phyloP scores from a whole-genome alignment of 257 asterid species.

The Lycium barbarum region DNA sequence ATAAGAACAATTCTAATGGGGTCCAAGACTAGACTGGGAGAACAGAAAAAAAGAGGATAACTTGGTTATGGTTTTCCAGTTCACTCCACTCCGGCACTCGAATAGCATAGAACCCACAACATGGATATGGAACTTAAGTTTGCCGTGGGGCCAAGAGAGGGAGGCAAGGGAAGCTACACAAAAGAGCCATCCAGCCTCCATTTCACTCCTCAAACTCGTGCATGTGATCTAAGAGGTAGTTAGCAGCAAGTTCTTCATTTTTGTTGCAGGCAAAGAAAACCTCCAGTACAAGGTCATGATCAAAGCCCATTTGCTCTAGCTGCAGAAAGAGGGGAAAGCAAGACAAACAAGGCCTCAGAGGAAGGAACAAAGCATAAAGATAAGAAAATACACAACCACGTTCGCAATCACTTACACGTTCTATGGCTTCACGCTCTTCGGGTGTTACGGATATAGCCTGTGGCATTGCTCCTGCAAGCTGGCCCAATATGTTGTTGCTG shows the following conservation, averaged over 20 bases:
- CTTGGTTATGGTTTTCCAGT: constrained; percentile 28
- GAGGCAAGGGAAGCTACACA: not conserved
- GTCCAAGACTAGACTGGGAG: constrained; percentile 12
- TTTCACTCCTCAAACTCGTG: constrained; percentile 78
- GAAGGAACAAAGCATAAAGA: not conserved
- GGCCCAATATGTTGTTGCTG: constrained; percentile 57
- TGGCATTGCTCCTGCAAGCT: constrained; percentile 71
- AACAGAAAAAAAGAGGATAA: not conserved
- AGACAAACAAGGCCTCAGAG: not conserved
- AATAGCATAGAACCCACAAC: constrained; percentile 20
- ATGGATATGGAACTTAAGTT: not conserved
- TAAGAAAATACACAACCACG: not conserved
- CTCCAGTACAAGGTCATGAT: constrained; percentile 69
- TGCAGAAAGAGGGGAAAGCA: constrained; percentile 33
- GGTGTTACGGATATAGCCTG: constrained; percentile 71
- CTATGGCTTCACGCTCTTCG: constrained; percentile 78
- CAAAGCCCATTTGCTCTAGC: constrained; percentile 96
- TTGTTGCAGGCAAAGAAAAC: constrained; percentile 93
- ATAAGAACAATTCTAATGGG: not conserved
- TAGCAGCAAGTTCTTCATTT: constrained; percentile 91
- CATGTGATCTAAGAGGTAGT: constrained; percentile 88
- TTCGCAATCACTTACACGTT: constrained; percentile 53
- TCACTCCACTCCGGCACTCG: constrained; percentile 24
- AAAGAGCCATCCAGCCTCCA: constrained; percentile 3
- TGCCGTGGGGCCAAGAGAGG: not conserved